phyloP scores from a whole-genome alignment of 2,329 filamentous ascomycete genomes.

The Penicillium sclerotigenum region DNA sequence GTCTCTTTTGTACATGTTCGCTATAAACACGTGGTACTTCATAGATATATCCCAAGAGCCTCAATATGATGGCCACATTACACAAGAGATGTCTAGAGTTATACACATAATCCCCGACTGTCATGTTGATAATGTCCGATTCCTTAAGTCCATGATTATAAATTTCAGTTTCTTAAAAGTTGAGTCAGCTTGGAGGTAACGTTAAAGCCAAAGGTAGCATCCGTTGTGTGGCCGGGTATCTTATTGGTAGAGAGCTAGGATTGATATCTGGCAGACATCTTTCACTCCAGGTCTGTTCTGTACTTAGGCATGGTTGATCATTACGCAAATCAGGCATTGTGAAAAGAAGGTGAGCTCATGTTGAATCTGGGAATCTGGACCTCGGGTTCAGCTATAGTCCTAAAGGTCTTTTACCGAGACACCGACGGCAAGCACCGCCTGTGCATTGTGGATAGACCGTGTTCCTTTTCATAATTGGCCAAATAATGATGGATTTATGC shows the following conservation, averaged over 20 bases:
- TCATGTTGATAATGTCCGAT: background rate
- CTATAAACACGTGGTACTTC: background rate
- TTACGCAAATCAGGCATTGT: background rate
- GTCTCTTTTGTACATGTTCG: background rate
- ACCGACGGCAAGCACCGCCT: slow-evolving; percentile 22
- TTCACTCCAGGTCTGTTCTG: background rate
- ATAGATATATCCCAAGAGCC: background rate
- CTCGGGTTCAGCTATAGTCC: slow-evolving; percentile 11
- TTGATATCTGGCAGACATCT: background rate
- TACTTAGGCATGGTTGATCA: slow-evolving; percentile 6
- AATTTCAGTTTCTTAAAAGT: background rate
- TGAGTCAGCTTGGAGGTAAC: slow-evolving; percentile 7
- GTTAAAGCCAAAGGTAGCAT: slow-evolving; percentile 1
- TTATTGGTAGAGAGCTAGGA: background rate
- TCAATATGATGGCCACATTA: background rate
- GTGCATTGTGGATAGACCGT: slow-evolving; percentile 5
- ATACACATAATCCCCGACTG: background rate
- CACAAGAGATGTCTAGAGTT: background rate
- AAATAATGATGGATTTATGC: slow-evolving; percentile 1
- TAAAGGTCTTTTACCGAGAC: slow-evolving; percentile 6
- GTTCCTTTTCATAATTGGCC: slow-evolving; percentile 7
- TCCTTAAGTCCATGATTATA: too few relatives aligned
- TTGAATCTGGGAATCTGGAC: background rate
- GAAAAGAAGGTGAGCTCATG: background rate
- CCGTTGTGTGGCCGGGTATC: background rate